These are phyloP conservation scores for Colletotrichum lindemuthianum DNA, from an alignment of 2,329 filamentous ascomycete species.

Conservation along the genomic window DNA sequence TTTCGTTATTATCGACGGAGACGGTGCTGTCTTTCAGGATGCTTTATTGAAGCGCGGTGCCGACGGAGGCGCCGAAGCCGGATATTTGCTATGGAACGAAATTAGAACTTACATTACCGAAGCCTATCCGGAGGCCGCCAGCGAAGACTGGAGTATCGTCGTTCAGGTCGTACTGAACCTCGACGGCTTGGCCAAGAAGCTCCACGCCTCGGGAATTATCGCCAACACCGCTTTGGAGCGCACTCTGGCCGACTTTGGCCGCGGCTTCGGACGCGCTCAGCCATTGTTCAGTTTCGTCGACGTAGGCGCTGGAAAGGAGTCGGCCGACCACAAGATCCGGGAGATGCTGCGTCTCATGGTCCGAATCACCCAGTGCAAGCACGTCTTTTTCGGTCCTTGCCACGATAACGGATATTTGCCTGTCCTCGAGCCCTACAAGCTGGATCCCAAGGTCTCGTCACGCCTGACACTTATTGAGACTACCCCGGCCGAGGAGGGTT, in stretches of 20 bases:
- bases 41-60: constrained; percentile 44
- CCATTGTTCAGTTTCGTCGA: constrained; percentile 48
- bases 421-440: constrained; percentile 45
- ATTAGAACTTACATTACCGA: constrained; percentile 40
- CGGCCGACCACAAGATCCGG: constrained; percentile 47
- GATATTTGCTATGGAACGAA: constrained; percentile 41
- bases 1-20: constrained; percentile 48
- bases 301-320: constrained; percentile 48
- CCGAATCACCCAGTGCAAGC: constrained; percentile 44
- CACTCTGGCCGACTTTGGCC: constrained; percentile 44
- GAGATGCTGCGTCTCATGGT: constrained; percentile 48
- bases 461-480: constrained; percentile 47
- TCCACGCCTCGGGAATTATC: constrained; percentile 42
- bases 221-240: constrained; percentile 35
- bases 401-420: constrained; percentile 49
- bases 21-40: constrained; percentile 48
- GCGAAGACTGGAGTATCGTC: constrained; percentile 46
- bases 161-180: constrained; percentile 47
- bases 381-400: constrained; percentile 46
- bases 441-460: constrained; percentile 38
- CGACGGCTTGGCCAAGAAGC: constrained; percentile 44
- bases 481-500: constrained; percentile 44
- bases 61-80: constrained; percentile 46
- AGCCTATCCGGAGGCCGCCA: constrained; percentile 40
- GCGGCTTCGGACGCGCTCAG: constrained; percentile 46